These are phyloP conservation scores for Coemansia umbellata DNA, from an alignment of 192 early-diverging fungal species.

Conservation along the genomic window DNA sequence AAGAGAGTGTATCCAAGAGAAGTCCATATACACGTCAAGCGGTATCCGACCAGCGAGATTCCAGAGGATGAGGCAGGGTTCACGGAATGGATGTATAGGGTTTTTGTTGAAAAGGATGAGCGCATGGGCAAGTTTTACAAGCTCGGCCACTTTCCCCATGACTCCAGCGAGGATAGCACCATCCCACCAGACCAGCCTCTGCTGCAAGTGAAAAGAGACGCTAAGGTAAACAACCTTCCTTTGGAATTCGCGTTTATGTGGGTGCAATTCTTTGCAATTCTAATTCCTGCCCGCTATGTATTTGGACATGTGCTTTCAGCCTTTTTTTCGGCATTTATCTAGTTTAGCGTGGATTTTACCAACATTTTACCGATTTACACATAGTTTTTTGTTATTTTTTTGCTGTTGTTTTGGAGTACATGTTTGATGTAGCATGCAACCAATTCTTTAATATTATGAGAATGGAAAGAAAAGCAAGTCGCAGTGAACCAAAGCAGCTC, in stretches of 20 bases:
- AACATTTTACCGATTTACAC: too few relatives aligned
- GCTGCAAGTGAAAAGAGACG: constrained; percentile 13
- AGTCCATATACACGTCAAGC: constrained; percentile 79
- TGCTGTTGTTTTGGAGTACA: too few relatives aligned
- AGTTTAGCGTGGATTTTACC: too few relatives aligned
- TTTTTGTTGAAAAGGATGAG: constrained; percentile 83
- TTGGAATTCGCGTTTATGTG: constrained; percentile 39
- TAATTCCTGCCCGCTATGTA: constrained; percentile 28
- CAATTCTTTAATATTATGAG: too few relatives aligned
- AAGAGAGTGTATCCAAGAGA: constrained; percentile 66
- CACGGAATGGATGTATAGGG: constrained; percentile 67
- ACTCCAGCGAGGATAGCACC: constrained; percentile 27
- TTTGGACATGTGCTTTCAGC: constrained; percentile 4
- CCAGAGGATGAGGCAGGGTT: constrained; percentile 70
- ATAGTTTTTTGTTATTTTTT: too few relatives aligned
- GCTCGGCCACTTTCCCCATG: constrained; percentile 63
- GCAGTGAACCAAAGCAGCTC: too few relatives aligned
- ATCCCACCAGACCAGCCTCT: constrained; percentile 32
- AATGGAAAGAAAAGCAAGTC: too few relatives aligned
- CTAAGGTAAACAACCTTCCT: constrained; percentile 9
- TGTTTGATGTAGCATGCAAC: too few relatives aligned
- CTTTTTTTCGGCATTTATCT: background rate
- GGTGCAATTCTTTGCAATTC: constrained; percentile 37
- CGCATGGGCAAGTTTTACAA: constrained; percentile 77
- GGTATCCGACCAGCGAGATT: constrained; percentile 60